A percentile compares a stretch with the other conserved stretches of the same genome.
phyloP scores from a whole-genome alignment of 2,329 filamentous ascomycete species.

The Neonectria sp. region DNA sequence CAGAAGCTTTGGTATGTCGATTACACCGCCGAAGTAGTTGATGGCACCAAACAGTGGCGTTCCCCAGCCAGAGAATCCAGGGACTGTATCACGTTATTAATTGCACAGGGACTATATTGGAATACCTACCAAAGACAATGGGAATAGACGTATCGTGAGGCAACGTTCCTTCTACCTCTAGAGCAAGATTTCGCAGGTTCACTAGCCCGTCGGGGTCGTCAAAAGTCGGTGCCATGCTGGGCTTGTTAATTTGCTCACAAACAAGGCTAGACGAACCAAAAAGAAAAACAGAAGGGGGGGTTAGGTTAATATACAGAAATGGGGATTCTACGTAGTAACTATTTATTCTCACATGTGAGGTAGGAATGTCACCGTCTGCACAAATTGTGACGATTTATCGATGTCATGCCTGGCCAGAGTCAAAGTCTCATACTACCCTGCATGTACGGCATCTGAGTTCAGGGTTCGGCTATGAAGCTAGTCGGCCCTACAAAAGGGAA shows the following conservation, averaged over 20 bases:
- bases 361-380: background rate
- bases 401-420: background rate
- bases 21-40: constrained; percentile 27
- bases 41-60: constrained; percentile 23
- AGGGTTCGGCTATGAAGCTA: background rate
- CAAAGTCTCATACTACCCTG: background rate
- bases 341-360: background rate
- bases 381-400: background rate
- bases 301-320: background rate
- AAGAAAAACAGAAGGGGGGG: background rate
- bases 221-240: background rate
- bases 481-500: background rate
- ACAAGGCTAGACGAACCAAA: background rate
- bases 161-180: background rate
- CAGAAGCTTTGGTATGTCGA: constrained; percentile 24
- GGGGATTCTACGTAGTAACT: background rate
- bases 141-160: constrained; percentile 1
- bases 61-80: constrained; percentile 25
- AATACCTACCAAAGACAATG: constrained; percentile 8
- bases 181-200: constrained; percentile 15
- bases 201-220: constrained; percentile 17
- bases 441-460: background rate
- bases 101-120: background rate
- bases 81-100: constrained; percentile 9
- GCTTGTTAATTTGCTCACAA: background rate